A percentile compares a stretch with the other conserved stretches of the same genome.
Evolutionary conservation across 2,329 filamentous ascomycete genomes (phyloP).

Genomic region (Clonostachys sp.): DNA sequence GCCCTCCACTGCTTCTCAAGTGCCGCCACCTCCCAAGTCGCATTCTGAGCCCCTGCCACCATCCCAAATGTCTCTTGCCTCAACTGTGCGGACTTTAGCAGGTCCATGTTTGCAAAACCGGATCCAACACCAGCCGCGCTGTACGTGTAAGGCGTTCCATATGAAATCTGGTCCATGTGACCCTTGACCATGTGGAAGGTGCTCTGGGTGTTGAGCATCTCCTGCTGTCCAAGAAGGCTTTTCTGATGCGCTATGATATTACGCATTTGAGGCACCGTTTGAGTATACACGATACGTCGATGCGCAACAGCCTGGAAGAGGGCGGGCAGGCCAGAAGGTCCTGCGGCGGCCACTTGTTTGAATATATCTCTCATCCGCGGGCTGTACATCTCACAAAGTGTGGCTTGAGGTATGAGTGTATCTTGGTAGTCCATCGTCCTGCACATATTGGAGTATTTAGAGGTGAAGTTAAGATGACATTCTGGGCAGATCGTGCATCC

Average conservation of each 20-base stretch:
- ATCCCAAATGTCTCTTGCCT: constrained; percentile 18
- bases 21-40: constrained; percentile 12
- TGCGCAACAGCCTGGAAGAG: constrained; percentile 17
- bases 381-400: constrained; percentile 30
- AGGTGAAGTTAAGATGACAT: constrained; percentile 24
- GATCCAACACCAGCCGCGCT: constrained; percentile 20
- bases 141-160: constrained; percentile 16
- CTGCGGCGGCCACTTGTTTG: constrained; percentile 14
- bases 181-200: constrained; percentile 16
- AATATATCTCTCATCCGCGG: constrained; percentile 27
- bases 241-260: constrained; percentile 17
- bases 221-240: constrained; percentile 14
- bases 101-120: constrained; percentile 20
- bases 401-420: constrained; percentile 5
- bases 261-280: constrained; percentile 20
- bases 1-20: constrained; percentile 25
- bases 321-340: constrained; percentile 9
- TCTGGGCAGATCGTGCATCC: constrained; percentile 26
- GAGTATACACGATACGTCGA: constrained; percentile 19
- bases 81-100: constrained; percentile 19
- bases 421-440: constrained; percentile 18
- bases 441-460: constrained; percentile 15
- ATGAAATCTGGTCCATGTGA: constrained; percentile 2
- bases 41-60: constrained; percentile 5
- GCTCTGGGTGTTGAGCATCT: constrained; percentile 15